phyloP scores from a whole-genome alignment of 805 yeast species.

The Cyberlindnera nakhonratchasimensis region DNA sequence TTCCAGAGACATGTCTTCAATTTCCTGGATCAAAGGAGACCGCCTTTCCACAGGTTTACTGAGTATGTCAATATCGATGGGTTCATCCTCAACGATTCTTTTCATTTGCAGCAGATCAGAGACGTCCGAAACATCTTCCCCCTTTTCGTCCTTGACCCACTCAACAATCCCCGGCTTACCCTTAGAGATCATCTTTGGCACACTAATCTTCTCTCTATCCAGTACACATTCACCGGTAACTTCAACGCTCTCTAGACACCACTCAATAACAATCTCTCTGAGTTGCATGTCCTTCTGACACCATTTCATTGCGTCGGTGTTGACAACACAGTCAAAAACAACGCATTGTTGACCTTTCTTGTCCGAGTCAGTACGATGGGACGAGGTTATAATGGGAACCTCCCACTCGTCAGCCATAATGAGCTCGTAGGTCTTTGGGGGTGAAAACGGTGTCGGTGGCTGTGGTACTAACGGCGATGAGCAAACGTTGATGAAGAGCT shows the following conservation, averaged over 20 bases:
- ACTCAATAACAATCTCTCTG: constrained; percentile 65
- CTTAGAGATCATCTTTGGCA: constrained; percentile 72
- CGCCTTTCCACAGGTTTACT: constrained; percentile 16
- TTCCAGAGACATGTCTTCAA: constrained; percentile 34
- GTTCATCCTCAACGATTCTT: constrained; percentile 19
- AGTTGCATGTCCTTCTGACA: constrained; percentile 55
- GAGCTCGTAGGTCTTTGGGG: constrained; percentile 55
- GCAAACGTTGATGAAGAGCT: constrained; percentile 78
- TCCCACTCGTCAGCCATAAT: constrained; percentile 78
- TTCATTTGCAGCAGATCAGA: constrained; percentile 27
- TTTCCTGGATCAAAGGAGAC: constrained; percentile 52
- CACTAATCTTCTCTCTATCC: constrained; percentile 54
- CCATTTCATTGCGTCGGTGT: constrained; percentile 61
- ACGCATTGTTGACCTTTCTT: constrained; percentile 63
- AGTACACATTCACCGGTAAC: constrained; percentile 45
- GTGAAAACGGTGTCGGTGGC: constrained; percentile 53
- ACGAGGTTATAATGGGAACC: constrained; percentile 73
- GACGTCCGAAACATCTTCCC: constrained; percentile 42
- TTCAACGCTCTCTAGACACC: constrained; percentile 82
- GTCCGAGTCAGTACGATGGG: constrained; percentile 52
- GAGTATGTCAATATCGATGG: constrained; percentile 19
- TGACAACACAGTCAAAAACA: constrained; percentile 79
- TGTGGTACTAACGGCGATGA: constrained; percentile 60
- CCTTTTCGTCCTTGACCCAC: constrained; percentile 35
- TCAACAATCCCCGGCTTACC: constrained; percentile 52